These are phyloP conservation scores for Smithsoniella earleae DNA, from an alignment of 163 green algal species.

Conservation along the genomic window DNA sequence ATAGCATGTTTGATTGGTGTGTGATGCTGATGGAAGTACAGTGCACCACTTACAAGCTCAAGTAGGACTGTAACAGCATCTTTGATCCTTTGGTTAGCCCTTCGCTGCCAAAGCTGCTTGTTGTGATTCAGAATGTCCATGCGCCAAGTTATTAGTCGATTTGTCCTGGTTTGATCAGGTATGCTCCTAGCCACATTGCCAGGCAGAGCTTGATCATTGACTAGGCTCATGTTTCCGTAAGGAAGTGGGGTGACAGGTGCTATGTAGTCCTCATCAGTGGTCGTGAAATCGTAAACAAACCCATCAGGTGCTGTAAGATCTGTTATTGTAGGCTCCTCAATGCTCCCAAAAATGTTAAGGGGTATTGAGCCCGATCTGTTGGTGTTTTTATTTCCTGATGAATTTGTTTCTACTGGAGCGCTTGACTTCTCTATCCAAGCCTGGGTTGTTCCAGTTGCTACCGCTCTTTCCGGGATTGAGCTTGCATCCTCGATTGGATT, in stretches of 20 bases:
- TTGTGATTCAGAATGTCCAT: constrained; percentile 27
- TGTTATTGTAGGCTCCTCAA: background rate
- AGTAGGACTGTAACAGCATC: background rate
- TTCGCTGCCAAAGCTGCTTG: constrained; percentile 12
- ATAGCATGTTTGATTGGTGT: too few species aligned
- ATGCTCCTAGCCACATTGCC: background rate
- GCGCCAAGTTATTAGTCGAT: constrained; percentile 9
- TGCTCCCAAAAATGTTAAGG: too few species aligned
- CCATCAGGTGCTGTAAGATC: constrained; percentile 15
- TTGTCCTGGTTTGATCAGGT: background rate
- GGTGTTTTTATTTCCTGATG: too few species aligned
- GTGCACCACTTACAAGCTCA: background rate
- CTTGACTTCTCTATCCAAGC: too few species aligned
- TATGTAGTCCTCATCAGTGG: constrained; percentile 24
- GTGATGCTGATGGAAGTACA: too few species aligned
- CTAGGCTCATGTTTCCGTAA: constrained; percentile 12
- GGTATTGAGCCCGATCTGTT: too few species aligned
- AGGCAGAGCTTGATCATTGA: background rate
- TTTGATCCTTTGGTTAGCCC: constrained; percentile 19
- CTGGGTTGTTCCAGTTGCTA: too few species aligned
- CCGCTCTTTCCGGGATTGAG: too few species aligned
- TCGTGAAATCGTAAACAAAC: constrained; percentile 27
- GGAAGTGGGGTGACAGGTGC: background rate
- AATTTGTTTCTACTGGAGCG: too few species aligned
- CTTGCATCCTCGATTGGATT: too few species aligned